These are phyloP conservation scores for Parietichytrium sp. DNA, from an alignment of 108 stramenopile genomes.

Conservation along the genomic window DNA sequence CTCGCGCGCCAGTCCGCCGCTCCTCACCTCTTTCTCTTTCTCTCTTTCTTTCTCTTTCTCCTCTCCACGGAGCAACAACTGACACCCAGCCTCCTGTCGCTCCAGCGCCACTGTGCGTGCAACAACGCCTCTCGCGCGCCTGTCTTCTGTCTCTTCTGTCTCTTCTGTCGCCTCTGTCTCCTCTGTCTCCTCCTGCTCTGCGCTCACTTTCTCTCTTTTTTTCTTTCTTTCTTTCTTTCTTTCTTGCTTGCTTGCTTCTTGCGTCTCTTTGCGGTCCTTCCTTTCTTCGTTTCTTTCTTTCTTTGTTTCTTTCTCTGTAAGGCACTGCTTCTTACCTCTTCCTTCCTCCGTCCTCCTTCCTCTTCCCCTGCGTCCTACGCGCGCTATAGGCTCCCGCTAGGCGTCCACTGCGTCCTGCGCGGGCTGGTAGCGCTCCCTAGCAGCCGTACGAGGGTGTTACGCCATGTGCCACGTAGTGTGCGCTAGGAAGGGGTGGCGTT, in stretches of 20 bases:
- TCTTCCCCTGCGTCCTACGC: no score
- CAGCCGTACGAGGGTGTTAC: no score
- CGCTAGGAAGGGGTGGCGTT: no score
- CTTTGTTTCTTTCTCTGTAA: neutral
- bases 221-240: neutral
- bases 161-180: neutral
- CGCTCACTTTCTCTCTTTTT: neutral
- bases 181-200: neutral
- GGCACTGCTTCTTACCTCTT: no score
- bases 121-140: neutral
- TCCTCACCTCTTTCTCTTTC: neutral
- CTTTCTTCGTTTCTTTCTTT: neutral
- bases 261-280: neutral
- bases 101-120: neutral
- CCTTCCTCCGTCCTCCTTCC: no score
- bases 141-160: neutral
- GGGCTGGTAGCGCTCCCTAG: no score
- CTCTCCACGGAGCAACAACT: neutral
- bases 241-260: neutral
- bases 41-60: neutral
- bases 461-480: no score
- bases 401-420: no score
- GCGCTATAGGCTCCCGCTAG: no score
- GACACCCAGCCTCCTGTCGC: neutral
- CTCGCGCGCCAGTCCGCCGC: neutral